Base-by-base conservation (phyloP, 768 basidiomycete genomes). In the Tricholoma terreum region DNA sequence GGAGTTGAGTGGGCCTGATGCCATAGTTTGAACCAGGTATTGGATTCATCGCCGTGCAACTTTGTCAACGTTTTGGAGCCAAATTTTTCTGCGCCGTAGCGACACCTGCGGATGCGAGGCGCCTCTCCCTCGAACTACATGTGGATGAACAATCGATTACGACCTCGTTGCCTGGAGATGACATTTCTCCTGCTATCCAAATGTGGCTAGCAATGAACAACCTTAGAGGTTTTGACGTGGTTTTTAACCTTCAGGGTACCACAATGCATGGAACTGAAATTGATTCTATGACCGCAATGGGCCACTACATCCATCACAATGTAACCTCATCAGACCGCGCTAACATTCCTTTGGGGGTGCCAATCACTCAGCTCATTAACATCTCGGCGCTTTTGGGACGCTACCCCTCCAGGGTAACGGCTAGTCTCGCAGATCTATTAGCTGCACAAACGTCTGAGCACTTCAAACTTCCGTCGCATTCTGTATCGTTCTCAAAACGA, bases 11-110 rank as follows among this genome's bases (percentile, higher is more conserved):
- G n/a, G n/a, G n/a, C n/a, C n/a, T n/a, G n/a, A n/a, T n/a, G n/a
- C n/a, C n/a, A n/a, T n/a, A n/a, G n/a, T n/a, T n/a, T n/a, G n/a
- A n/a, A n/a, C n/a, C 21, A 50, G 49, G 33, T 21, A 14, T 50
- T 31, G 49, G 49, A 9, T 50, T 50, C 22, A 34, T 17, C n/a
- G 49, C 49, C 17, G 27, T 50, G 33, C 49, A 50, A 21, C 9
- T 50, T 50, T 50, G 49, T 21, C 49, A 50, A 21, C 49, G 30
- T 15, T 50, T 50, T 12, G 49, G 27, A 4, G 49, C 49, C 33
- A 50, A 50, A 50, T 21, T 33, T 15, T 50, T 50, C 49, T 50
- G 49, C 33, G n/a, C 30, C 33, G 49, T 50, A 31, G 17, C 49
- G 9, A 50, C 49, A 3, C 9, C 27, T 9, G 49, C n/a, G 30